phyloP scores from a whole-genome alignment of 345 rosid genomes.

The Citrus sinensis region DNA sequence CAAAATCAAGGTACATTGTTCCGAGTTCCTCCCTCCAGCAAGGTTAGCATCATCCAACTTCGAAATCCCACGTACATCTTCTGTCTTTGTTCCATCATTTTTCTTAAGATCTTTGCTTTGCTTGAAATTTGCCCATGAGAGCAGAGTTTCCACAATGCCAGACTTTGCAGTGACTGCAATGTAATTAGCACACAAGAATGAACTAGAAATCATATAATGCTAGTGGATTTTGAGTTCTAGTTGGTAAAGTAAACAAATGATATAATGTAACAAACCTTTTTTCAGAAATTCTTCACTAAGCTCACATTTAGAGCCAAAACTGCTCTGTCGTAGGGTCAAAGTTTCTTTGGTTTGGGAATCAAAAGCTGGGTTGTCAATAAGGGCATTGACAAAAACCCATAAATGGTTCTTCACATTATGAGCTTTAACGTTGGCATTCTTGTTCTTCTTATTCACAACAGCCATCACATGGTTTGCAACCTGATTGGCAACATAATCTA shows the following conservation, averaged over 20 bases:
- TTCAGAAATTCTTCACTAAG: constrained; percentile 76
- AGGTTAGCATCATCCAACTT: constrained; percentile 92
- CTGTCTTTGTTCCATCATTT: constrained; percentile 79
- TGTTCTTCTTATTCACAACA: constrained; percentile 81
- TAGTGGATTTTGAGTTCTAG: background rate
- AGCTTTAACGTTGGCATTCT: constrained; percentile 70
- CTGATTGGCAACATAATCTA: constrained; percentile 90
- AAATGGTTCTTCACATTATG: constrained; percentile 85
- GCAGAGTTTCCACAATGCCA: constrained; percentile 71
- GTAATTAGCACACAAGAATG: constrained; percentile 1
- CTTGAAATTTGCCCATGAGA: constrained; percentile 91
- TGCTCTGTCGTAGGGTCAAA: constrained; percentile 92
- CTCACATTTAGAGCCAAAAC: constrained; percentile 92
- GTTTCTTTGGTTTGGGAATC: constrained; percentile 99
- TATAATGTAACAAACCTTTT: constrained; percentile 53
- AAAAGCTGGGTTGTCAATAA: constrained; percentile 97
- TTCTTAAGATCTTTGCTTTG: constrained; percentile 85
- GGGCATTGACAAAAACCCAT: constrained; percentile 97
- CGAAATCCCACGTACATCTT: constrained; percentile 50
- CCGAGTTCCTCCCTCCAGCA: constrained; percentile 82
- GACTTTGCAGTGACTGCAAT: constrained; percentile 68
- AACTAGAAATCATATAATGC: background rate
- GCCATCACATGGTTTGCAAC: constrained; percentile 68
- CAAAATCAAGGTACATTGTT: constrained; percentile 77
- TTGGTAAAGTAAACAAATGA: constrained; percentile 4